Evolutionary conservation across 768 basidiomycete species (phyloP), one percentile per base, ranked within the genome.

Genomic region (Boletellus emodensis): DNA sequence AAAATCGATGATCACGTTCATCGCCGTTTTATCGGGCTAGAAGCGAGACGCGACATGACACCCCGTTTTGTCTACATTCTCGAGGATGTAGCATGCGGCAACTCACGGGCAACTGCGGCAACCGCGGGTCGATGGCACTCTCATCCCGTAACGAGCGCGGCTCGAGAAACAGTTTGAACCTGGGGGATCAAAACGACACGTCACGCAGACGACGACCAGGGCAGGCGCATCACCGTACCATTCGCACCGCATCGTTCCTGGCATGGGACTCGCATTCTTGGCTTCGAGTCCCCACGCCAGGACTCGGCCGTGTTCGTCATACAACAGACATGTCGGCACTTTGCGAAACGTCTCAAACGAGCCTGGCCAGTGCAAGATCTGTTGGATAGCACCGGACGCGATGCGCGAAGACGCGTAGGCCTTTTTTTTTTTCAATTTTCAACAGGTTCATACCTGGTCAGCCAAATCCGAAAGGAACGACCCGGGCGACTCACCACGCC

Each of bases 161-260:
- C 60, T 93, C 90, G 50, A 94, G 74, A 67, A 89, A 90, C 45
- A 94, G 72, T 62, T 94, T 94, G 75, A 93, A 94, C 84, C 82
- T 77, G 43, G n/a, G 24, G 6, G n/a, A 30, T 20, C 1, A 28
- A 44, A 38, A 24, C 24, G 41, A 30, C 24, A 33, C 38, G 26
- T 47, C 44, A 26, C 34, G 33, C 32, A 45, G 7, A 20, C 26
- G 24, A 24, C 24, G 37, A 46, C 28, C 15, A 37, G 18, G 2
- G 10, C 26, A 18, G 10, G 2, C 24, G 14, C 3, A 17, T 4
- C 10, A 32, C 13, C 66, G 38, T 55, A 77, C 81, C 80, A 79
- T 69, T 81, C 81, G 47, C 77, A 83, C 51, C 74, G 77, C 44
- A 71, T 72, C 11, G 80, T 82, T 7, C 89, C 87, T 3, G 78